Percentiles rank a stretch among this genome's conserved stretches.
Conservation (phyloP, 805 yeast species). For the Starmerella ratchasimensis region DNA sequence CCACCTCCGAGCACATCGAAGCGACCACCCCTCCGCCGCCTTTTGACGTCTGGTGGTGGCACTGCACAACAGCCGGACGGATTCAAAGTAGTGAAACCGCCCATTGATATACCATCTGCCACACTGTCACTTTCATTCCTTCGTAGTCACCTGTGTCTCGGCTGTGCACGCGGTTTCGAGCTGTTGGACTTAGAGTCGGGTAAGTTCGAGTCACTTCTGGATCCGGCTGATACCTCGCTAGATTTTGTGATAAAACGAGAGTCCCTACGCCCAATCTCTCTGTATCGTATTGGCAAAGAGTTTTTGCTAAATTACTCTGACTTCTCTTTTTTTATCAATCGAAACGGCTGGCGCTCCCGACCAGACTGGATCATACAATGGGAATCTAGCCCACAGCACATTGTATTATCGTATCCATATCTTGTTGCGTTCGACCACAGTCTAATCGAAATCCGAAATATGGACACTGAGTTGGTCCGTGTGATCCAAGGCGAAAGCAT, state of each 20-base stretch:
- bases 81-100: slow-evolving; percentile 50
- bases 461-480: slow-evolving; percentile 69
- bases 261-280: slow-evolving; percentile 75
- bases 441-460: slow-evolving; percentile 84
- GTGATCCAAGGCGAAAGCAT: slow-evolving; percentile 90
- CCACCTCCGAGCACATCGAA: slow-evolving; percentile 19
- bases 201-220: slow-evolving; percentile 76
- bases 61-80: slow-evolving; percentile 34
- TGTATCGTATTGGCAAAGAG: slow-evolving; percentile 78
- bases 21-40: slow-evolving; percentile 31
- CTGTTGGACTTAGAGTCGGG: slow-evolving; percentile 75
- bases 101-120: slow-evolving; percentile 71
- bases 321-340: slow-evolving; percentile 85
- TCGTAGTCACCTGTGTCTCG: slow-evolving; percentile 80
- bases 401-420: slow-evolving; percentile 90
- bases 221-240: slow-evolving; percentile 95
- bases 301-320: slow-evolving; percentile 81
- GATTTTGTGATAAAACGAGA: slow-evolving; percentile 84
- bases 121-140: slow-evolving; percentile 84
- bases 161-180: slow-evolving; percentile 94
- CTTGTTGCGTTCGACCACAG: slow-evolving; percentile 77
- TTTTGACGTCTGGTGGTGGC: slow-evolving; percentile 26
- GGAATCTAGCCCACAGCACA: slow-evolving; percentile 91
- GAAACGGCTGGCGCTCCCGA: slow-evolving; percentile 91
- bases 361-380: slow-evolving; percentile 89